Percentiles rank a stretch among this genome's conserved stretches.
These are phyloP conservation scores for Senna tora DNA, from an alignment of 306 rosid species.

Conservation along the genomic window DNA sequence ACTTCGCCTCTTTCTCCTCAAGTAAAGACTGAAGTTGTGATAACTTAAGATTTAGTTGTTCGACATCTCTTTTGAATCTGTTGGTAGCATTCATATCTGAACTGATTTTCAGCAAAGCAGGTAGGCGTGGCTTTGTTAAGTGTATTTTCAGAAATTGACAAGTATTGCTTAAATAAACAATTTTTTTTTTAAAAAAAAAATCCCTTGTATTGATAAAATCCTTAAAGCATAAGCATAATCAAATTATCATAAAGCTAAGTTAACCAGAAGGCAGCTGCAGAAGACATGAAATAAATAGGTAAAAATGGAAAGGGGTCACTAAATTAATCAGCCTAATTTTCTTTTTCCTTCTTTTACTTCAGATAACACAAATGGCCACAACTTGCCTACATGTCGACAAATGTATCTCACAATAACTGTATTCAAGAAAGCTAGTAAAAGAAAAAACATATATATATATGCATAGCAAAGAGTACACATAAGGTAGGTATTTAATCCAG, in stretches of 20 bases:
- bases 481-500: neutral
- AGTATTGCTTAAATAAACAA: neutral
- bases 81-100: conserved; percentile 72
- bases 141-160: conserved; percentile 35
- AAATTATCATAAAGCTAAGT: conserved; percentile 15
- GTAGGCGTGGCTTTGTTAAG: conserved; percentile 82
- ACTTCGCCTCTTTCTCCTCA: conserved; percentile 75
- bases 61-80: conserved; percentile 73
- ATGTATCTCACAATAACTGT: neutral
- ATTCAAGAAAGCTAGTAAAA: neutral
- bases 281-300: conserved; percentile 9
- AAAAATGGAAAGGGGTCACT: neutral
- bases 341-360: neutral
- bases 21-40: conserved; percentile 84
- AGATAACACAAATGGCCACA: neutral
- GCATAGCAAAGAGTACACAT: neutral
- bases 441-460: neutral
- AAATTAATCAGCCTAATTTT: neutral
- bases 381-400: conserved; percentile 2
- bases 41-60: conserved; percentile 72
- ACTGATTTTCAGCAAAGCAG: conserved; percentile 82
- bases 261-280: neutral
- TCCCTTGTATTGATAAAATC: neutral
- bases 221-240: neutral
- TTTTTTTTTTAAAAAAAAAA: too few relatives aligned